Evolutionary conservation across 495 filamentous ascomycete species (phyloP).

Genomic region (Chaetomidium leptoderma): DNA sequence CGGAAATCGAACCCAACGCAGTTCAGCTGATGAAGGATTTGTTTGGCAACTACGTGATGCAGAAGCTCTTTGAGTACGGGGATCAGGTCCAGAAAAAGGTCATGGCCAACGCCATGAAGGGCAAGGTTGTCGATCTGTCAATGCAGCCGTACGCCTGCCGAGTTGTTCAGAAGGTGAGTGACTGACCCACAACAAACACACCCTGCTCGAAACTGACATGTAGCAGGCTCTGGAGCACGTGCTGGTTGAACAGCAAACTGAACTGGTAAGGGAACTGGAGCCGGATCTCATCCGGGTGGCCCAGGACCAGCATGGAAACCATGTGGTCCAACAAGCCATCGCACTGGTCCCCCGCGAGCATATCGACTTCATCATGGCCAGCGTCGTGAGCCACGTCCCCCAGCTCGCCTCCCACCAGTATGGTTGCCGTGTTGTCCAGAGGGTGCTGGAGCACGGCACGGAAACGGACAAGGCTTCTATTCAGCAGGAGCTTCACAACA

Average conservation of each 20-base stretch:
- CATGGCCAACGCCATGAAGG: constrained; percentile 80
- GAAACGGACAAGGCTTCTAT: constrained; percentile 65
- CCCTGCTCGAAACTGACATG: constrained; percentile 14
- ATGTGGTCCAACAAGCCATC: constrained; percentile 94
- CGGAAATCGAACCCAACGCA: constrained; percentile 75
- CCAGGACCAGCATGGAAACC: constrained; percentile 90
- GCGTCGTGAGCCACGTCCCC: constrained; percentile 76
- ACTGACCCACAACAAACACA: neutral
- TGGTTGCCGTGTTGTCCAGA: constrained; percentile 89
- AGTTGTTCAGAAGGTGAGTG: constrained; percentile 83
- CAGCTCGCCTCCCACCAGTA: constrained; percentile 75
- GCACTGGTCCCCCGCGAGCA: constrained; percentile 76
- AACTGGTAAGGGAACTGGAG: constrained; percentile 78
- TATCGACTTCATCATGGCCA: constrained; percentile 84
- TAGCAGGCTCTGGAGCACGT: constrained; percentile 83
- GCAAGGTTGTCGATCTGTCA: constrained; percentile 72
- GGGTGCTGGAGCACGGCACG: constrained; percentile 83
- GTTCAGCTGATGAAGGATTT: constrained; percentile 92
- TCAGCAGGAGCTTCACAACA: constrained; percentile 72
- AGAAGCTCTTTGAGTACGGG: constrained; percentile 96
- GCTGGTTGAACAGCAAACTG: constrained; percentile 81
- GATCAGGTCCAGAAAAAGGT: constrained; percentile 90
- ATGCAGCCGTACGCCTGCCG: constrained; percentile 92
- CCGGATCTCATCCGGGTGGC: constrained; percentile 74
- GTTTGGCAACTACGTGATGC: constrained; percentile 97